Evolutionary conservation across 2,329 filamentous ascomycete genomes (phyloP).

Genomic region (Delphinella strobiligena): DNA sequence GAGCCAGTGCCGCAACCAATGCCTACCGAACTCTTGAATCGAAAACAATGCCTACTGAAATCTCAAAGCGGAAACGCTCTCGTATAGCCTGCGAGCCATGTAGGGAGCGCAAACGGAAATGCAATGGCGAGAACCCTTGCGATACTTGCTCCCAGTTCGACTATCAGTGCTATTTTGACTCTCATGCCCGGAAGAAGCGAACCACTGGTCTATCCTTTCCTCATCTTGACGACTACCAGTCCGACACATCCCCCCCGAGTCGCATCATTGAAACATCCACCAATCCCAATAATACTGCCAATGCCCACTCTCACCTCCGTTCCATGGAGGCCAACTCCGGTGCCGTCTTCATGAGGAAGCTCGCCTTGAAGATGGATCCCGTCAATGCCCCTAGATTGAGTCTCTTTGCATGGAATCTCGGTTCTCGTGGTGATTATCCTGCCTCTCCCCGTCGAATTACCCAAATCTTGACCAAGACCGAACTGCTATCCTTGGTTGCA

Average conservation of each 20-base stretch:
- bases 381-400: conserved; percentile 41
- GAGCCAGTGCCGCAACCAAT: too few relatives aligned
- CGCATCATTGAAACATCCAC: conserved; percentile 2
- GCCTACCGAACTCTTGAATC: too few relatives aligned
- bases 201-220: conserved; percentile 12
- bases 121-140: conserved; percentile 42
- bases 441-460: conserved; percentile 25
- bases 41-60: too few relatives aligned
- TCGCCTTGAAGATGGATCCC: conserved; percentile 42
- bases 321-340: conserved; percentile 47
- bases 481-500: conserved; percentile 34
- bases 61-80: conserved; percentile 1
- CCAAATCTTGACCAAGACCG: conserved; percentile 34
- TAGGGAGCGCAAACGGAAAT: conserved; percentile 44
- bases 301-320: conserved; percentile 16
- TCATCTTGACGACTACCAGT: conserved; percentile 15
- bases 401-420: conserved; percentile 46
- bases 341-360: conserved; percentile 41
- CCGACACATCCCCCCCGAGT: conserved; percentile 2
- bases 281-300: conserved; percentile 1
- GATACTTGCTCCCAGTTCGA: conserved; percentile 42
- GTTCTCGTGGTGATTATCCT: conserved; percentile 15
- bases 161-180: conserved; percentile 39
- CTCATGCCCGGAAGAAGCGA: conserved; percentile 21
- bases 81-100: conserved; percentile 31